These are phyloP conservation scores for Candida saitoana DNA, from an alignment of 805 yeast species.

Conservation along the genomic window DNA sequence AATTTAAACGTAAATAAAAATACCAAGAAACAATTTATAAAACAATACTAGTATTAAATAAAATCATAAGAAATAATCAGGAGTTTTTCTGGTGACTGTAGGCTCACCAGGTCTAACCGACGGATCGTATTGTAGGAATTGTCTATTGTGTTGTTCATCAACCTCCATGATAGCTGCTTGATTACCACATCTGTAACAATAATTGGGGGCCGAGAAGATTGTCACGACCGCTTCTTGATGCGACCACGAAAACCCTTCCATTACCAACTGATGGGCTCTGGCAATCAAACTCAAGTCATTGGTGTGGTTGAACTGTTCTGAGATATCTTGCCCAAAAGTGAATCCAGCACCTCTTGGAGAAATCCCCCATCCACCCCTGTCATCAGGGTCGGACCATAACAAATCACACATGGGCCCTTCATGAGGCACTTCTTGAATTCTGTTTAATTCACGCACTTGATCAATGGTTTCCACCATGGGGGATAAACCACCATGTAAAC, in stretches of 20 bases:
- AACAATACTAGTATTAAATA: not conserved
- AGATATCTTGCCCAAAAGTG: constrained; percentile 94
- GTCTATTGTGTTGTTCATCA: constrained; percentile 88
- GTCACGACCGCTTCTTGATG: constrained; percentile 94
- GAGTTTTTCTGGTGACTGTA: constrained; percentile 92
- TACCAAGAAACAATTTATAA: not conserved
- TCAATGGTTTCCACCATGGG: constrained; percentile 93
- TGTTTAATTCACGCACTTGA: constrained; percentile 84
- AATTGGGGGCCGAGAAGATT: constrained; percentile 91
- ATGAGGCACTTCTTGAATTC: constrained; percentile 95
- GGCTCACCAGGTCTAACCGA: constrained; percentile 98
- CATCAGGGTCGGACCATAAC: constrained; percentile 96
- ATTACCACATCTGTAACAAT: constrained; percentile 96
- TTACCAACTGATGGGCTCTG: constrained; percentile 94
- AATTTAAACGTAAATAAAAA: not conserved
- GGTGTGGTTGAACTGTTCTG: constrained; percentile 89
- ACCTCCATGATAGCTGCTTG: constrained; percentile 98
- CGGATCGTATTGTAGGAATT: constrained; percentile 92
- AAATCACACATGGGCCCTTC: constrained; percentile 98
- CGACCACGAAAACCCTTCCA: constrained; percentile 95
- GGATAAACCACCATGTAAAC: constrained; percentile 91
- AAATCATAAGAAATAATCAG: constrained; percentile 80
- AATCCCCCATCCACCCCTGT: constrained; percentile 97
- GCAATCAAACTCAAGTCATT: constrained; percentile 83
- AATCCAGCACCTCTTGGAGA: constrained; percentile 98